These are phyloP conservation scores for Schwanniomyces vanrijiae DNA, from an alignment of 805 yeast genomes.

Conservation along the genomic window DNA sequence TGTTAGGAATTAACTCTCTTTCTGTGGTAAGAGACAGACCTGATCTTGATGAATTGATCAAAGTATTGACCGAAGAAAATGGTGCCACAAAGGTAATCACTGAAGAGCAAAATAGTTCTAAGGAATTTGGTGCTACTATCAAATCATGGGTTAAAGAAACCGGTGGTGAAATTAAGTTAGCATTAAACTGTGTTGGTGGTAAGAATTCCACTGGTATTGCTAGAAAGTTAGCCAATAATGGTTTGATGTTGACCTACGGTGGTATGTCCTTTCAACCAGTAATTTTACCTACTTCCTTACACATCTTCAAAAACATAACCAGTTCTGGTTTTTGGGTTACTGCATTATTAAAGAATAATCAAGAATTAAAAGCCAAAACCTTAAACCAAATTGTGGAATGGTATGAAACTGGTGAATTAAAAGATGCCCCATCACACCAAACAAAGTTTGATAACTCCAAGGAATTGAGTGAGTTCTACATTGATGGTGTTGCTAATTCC, in stretches of 20 bases:
- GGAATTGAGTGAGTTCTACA: conserved; percentile 28
- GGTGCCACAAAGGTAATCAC: conserved; percentile 93
- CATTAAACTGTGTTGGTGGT: conserved; percentile 93
- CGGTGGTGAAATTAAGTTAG: conserved; percentile 63
- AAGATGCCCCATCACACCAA: conserved; percentile 37
- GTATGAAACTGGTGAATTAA: conserved; percentile 41
- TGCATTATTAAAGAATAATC: conserved; percentile 37
- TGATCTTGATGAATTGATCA: conserved; percentile 57
- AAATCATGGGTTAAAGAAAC: conserved; percentile 52
- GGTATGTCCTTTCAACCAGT: conserved; percentile 98
- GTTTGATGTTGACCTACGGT: conserved; percentile 87
- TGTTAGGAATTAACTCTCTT: conserved; percentile 78
- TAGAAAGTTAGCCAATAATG: conserved; percentile 73
- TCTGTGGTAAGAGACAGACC: conserved; percentile 87
- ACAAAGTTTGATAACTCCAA: conserved; percentile 20
- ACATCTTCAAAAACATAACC: conserved; percentile 84
- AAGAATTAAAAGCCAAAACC: conserved; percentile 34
- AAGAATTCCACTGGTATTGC: conserved; percentile 78
- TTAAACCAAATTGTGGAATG: conserved; percentile 37
- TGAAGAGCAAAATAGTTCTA: conserved; percentile 76
- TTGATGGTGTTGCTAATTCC: conserved; percentile 31
- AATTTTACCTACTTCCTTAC: conserved; percentile 81
- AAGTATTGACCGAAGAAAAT: conserved; percentile 50
- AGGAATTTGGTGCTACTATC: conserved; percentile 61
- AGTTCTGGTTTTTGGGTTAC: conserved; percentile 95